A percentile compares a stretch with the other conserved stretches of the same genome.
phyloP scores from a whole-genome alignment of 2,329 filamentous ascomycete species.

The Alternaria infectoria region DNA sequence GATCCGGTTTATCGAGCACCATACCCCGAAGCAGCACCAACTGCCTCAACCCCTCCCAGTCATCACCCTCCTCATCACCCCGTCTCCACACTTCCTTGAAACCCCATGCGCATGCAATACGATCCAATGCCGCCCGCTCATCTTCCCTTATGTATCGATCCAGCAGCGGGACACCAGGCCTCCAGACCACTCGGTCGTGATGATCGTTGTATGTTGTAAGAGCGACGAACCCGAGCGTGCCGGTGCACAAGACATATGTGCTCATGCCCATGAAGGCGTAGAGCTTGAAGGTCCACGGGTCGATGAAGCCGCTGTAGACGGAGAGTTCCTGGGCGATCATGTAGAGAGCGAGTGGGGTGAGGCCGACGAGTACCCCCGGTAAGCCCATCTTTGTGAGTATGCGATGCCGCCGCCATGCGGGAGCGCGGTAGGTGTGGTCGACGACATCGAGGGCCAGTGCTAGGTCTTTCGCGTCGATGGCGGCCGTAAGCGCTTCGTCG shows the following conservation, averaged over 20 bases:
- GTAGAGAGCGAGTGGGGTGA: slow-evolving; percentile 72
- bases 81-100: slow-evolving; percentile 80
- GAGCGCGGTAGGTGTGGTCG: slow-evolving; percentile 70
- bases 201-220: slow-evolving; percentile 90
- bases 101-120: slow-evolving; percentile 86
- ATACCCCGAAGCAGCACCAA: slow-evolving; percentile 84
- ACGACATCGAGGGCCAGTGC: slow-evolving; percentile 78
- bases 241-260: slow-evolving; percentile 82
- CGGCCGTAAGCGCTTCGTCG: slow-evolving; percentile 75
- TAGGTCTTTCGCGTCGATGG: slow-evolving; percentile 80
- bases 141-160: slow-evolving; percentile 89
- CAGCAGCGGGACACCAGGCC: slow-evolving; percentile 77
- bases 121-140: slow-evolving; percentile 85
- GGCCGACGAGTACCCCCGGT: slow-evolving; percentile 62
- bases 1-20: slow-evolving; percentile 85
- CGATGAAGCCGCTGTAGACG: slow-evolving; percentile 75
- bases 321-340: slow-evolving; percentile 72
- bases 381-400: slow-evolving; percentile 68
- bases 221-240: slow-evolving; percentile 81
- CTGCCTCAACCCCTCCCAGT: slow-evolving; percentile 86
- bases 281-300: slow-evolving; percentile 73
- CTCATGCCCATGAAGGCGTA: slow-evolving; percentile 81
- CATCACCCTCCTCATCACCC: slow-evolving; percentile 88
- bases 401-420: slow-evolving; percentile 71
- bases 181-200: slow-evolving; percentile 93